Percentiles rank a stretch among this genome's conserved stretches.
phyloP scores from a whole-genome alignment of 2,329 filamentous ascomycete species.

The Orbilia oligospora region DNA sequence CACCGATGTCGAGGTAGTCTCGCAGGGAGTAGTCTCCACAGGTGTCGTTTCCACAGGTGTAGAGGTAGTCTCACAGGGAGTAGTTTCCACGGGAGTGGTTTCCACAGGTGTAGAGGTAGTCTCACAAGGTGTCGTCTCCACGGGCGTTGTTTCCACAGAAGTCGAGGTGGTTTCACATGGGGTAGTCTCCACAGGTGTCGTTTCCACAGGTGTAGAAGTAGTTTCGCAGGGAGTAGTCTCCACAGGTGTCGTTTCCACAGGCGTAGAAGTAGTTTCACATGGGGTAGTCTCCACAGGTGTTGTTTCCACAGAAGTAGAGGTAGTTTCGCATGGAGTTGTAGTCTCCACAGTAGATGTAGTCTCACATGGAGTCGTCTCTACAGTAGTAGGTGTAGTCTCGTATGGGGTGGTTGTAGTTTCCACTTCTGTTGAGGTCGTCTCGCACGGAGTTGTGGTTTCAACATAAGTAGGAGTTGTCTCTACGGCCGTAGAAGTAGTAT shows the following conservation, averaged over 20 bases:
- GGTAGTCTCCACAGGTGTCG: neutral
- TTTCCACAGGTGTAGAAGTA: neutral
- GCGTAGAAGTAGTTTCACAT: neutral
- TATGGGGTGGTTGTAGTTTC: constrained; percentile 17
- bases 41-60: too few species aligned
- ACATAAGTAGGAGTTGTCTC: constrained; percentile 17
- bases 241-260: neutral
- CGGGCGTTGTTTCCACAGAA: neutral
- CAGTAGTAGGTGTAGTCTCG: constrained; percentile 14
- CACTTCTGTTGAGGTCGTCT: neutral
- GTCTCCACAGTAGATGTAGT: neutral
- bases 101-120: neutral
- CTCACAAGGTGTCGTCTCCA: neutral
- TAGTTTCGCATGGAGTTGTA: neutral
- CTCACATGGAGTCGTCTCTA: constrained; percentile 18
- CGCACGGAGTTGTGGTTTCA: constrained; percentile 1
- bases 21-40: neutral
- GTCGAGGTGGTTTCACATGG: neutral
- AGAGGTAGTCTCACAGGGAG: neutral
- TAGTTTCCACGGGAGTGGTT: neutral
- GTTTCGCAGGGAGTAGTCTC: neutral
- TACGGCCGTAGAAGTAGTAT: constrained; percentile 10
- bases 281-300: neutral
- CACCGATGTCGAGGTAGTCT: neutral
- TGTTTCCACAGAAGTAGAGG: neutral